Evolutionary conservation across 1,284 basidiomycete species (phyloP), one percentile per base, ranked within the genome.

Genomic region (Pseudozyma tsukubaensis): DNA sequence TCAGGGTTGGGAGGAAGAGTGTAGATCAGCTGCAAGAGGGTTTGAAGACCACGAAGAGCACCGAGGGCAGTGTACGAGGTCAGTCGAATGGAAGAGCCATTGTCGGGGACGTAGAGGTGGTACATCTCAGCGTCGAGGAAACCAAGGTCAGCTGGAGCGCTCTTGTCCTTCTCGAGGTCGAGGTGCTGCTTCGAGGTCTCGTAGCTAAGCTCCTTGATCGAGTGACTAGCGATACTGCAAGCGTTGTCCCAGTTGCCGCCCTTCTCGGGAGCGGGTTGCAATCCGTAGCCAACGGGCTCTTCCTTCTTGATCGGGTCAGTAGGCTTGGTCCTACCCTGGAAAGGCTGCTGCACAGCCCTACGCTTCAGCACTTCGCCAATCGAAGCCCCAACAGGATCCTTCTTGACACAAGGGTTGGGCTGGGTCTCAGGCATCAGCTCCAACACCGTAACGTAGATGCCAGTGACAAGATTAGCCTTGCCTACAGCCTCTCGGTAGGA

Each of bases 31-130:
- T 94, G 92, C 40, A 87, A 86, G 83, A 96, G 93, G 1, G 93
- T 94, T 32, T 92, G 91, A 69, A 96, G 85, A 1, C 93, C 94
- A 55, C 94, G 87, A 60, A 90, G 89, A 13, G 94, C 85, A 0
- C 94, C 93, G 19, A 96, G 85, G 0, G 92, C 89, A 39, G 91
- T 90, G 64, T 89, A 89, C 3, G 93, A 91, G 0, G 83, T 87
- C 50, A 96, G 85, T 0, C 85, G 87, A 7, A 92, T 92, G 16
- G 77, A 48, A 0, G 87, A 86, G 4, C 91, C 91, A 59, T 91
- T 88, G 2, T 78, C 82, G 0, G 91, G 91, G 11, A 94, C 86
- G 0, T 75, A 85, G 40, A 94, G 86, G 0, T 85, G 86, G 79
- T 95, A 94, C 19, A 85, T 87, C 85, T 94, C 93, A 64, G 64